Base-by-base conservation (phyloP, 2,329 filamentous ascomycete genomes). In the Paraphoma sp. region DNA sequence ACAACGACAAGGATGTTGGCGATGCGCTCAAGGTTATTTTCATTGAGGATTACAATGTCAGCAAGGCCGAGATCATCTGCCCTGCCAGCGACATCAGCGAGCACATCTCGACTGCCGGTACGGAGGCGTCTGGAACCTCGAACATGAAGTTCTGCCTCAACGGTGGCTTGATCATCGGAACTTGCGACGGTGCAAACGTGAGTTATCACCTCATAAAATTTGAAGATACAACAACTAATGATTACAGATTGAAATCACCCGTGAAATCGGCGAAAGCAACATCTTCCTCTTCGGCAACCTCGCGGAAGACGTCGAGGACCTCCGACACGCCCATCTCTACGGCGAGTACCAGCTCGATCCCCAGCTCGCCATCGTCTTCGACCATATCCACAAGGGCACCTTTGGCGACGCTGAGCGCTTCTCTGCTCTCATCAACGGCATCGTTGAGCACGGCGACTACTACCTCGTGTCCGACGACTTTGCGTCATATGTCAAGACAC, bases 71-170 rank as follows among this genome's bases (percentile, higher is more conserved):
- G 80, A 93, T 98, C 72, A 97, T 99, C 71, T 87, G 87, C 63
- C 95, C 95, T 11, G 95, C 95, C 11, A 97, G 92, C 17, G 95
- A 99, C 70, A 89, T 99, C 71, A 97, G 93, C 79, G 95, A 99
- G 82, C 95, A 99, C 77, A 99, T 99, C 72, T 98, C 95, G 2
- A 99, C 95, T 23, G 95, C 95, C 38, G 95, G 95, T 48, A 99
- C 95, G 1, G 95, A 99, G 69, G 87, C 86, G 28, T 87, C 83
- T 62, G 94, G 94, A 61, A 97, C 93, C 11, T 96, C 92, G 72
- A 99, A 99, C 86, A 99, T 99, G 95, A 99, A 99, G 80, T 99
- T 99, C 77, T 95, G 97, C 12, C 84, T 99, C 71, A 99, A 98
- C 71, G 95, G 95, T 63, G 95, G 95, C 62, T 83, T 99, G 59